These are phyloP conservation scores for Fusarium oligoseptatum DNA, from an alignment of 2,329 filamentous ascomycete species.

Conservation along the genomic window DNA sequence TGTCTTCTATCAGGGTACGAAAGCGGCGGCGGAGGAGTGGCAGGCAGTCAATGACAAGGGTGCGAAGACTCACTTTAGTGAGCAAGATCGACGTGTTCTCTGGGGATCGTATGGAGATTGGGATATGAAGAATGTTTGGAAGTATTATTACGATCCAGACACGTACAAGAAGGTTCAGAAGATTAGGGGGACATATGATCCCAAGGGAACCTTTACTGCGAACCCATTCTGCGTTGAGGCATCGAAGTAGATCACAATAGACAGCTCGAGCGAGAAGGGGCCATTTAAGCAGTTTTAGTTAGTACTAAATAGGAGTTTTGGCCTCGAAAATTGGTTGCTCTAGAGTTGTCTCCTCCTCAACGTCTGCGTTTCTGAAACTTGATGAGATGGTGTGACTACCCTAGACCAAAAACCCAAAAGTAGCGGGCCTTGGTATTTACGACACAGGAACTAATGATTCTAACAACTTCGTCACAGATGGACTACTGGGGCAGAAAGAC, in stretches of 20 bases:
- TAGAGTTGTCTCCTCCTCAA: too few species aligned
- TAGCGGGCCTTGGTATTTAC: too few species aligned
- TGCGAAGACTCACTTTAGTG: slow-evolving; percentile 51
- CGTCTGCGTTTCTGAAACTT: too few species aligned
- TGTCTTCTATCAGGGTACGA: slow-evolving; percentile 54
- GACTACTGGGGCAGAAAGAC: too few species aligned
- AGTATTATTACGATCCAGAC: slow-evolving; percentile 49
- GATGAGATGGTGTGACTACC: too few species aligned
- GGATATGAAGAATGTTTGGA: slow-evolving; percentile 50
- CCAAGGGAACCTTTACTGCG: slow-evolving; percentile 53
- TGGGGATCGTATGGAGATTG: slow-evolving; percentile 57
- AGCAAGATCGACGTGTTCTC: slow-evolving; percentile 54
- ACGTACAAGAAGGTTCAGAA: slow-evolving; percentile 52
- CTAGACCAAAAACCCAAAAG: too few species aligned
- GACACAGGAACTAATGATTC: too few species aligned
- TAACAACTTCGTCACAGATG: too few species aligned
- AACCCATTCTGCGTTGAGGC: slow-evolving; percentile 48
- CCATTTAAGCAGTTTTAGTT: background rate
- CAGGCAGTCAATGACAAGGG: slow-evolving; percentile 58
- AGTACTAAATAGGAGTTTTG: background rate
- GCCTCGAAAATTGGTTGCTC: background rate
- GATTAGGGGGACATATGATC: slow-evolving; percentile 50
- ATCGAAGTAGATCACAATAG: background rate
- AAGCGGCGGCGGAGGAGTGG: slow-evolving; percentile 54
- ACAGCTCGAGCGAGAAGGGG: background rate